Base-by-base conservation (phyloP, 768 basidiomycete genomes). In the Termitomyces sp. region DNA sequence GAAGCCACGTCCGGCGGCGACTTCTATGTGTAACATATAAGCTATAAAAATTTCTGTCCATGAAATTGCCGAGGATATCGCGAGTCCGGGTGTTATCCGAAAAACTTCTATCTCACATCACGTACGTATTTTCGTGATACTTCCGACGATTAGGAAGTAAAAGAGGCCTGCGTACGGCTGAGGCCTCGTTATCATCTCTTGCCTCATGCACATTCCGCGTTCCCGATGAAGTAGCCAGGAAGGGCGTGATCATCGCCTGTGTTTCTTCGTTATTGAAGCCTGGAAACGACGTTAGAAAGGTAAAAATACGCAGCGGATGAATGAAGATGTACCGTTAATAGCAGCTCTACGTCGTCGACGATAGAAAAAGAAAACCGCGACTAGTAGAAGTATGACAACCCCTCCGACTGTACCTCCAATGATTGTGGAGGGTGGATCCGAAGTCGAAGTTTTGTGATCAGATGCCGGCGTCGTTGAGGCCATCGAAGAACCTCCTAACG, bases 351-450 rank as follows among this genome's bases (percentile, higher is more conserved):
- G 27, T n/a, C 52, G 52, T 20, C 53, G 53, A 30, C 53, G 53
- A 42, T 30, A 54, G 6, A 30, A 27, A 41, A 30, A 39, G n/a
- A 54, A 18, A 15, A 20, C 30, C 13, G 15, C 37, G 27, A 42
- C 53, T 12, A 54, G 39, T 20, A 54, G 39, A 31, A 54, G 39
- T 3, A 54, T 18, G 27, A 54, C 53, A 20, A 31, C 53, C 20
- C 53, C 53, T 54, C 53, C 53, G 27, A 54, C 16, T 27, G 53
- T 42, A 16, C 37, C 42, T 31, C 53, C 53, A n/a, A 54, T 54
- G 27, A 54, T 54, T 20, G 18, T 24, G n/a, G 53, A 39, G 22
- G 39, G 39, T 53, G 27, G 39, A 4, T 22, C 31, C 8, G 39
- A 24, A 20, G 3, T 41, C 6, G 18, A 39, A 24, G 11, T 9